Conservation (phyloP, 331 rosid genomes). For the Ulmus americana region DNA sequence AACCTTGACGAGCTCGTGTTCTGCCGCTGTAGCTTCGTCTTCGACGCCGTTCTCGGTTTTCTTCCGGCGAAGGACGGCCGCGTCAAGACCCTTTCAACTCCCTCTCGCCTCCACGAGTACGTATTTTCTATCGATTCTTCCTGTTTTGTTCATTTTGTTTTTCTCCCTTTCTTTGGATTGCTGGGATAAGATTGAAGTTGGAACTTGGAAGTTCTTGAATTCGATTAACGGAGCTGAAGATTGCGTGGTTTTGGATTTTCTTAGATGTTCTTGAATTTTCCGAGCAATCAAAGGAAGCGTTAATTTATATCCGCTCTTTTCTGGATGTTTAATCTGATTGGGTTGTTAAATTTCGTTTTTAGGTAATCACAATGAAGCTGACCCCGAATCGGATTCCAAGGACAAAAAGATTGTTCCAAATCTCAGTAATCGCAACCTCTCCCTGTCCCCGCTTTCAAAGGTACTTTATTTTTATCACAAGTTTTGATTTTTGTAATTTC, state of each 20-base stretch:
- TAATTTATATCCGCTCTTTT: background rate
- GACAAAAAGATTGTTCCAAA: conserved; percentile 49
- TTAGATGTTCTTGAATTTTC: background rate
- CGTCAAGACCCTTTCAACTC: conserved; percentile 20
- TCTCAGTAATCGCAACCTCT: conserved; percentile 52
- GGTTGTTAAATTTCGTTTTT: conserved; percentile 4
- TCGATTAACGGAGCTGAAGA: background rate
- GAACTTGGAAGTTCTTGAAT: background rate
- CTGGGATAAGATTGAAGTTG: background rate
- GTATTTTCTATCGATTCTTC: background rate
- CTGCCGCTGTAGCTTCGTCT: conserved; percentile 35
- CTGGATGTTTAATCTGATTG: background rate
- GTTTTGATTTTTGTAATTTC: background rate
- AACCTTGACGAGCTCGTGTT: conserved; percentile 33
- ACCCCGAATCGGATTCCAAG: conserved; percentile 45
- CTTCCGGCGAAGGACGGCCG: conserved; percentile 24
- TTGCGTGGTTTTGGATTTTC: background rate
- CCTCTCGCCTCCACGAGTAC: conserved; percentile 46
- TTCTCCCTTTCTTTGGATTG: background rate
- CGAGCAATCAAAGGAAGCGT: background rate
- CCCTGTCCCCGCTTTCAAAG: conserved; percentile 82
- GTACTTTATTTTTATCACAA: conserved; percentile 27
- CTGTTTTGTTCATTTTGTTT: background rate
- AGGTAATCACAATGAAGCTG: conserved; percentile 58
- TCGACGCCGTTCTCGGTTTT: conserved; percentile 40